These are phyloP conservation scores for Bidens hawaiensis DNA, from an alignment of 140 eudicot species.

Conservation along the genomic window DNA sequence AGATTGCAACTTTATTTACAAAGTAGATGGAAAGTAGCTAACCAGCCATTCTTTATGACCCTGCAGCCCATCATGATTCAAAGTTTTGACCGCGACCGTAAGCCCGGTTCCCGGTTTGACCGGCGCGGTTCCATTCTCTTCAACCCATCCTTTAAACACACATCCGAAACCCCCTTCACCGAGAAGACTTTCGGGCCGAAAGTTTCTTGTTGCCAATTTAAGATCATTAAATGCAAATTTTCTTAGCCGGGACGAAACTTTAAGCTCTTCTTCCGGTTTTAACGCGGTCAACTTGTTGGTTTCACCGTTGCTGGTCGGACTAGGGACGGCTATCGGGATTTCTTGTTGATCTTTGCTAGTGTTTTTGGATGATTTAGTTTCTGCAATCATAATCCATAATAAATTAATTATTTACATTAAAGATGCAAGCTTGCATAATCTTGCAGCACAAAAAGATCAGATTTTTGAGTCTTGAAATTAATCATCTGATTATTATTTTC, in stretches of 20 bases:
- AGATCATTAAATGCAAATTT: conserved; percentile 78
- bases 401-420: background rate
- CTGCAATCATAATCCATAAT: conserved; percentile 33
- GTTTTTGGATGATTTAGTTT: conserved; percentile 50
- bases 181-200: conserved; percentile 89
- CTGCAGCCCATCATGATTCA: conserved; percentile 95
- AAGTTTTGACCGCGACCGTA: conserved; percentile 93
- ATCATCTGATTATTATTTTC: background rate
- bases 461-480: background rate
- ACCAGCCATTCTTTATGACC: conserved; percentile 99
- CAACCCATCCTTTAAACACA: conserved; percentile 95
- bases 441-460: conserved; percentile 1
- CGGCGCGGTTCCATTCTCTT: conserved; percentile 94
- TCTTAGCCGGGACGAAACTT: conserved; percentile 74
- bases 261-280: conserved; percentile 76
- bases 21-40: conserved; percentile 20
- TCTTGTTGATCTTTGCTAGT: conserved; percentile 58
- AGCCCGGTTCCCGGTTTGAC: conserved; percentile 97
- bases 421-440: background rate
- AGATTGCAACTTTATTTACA: background rate
- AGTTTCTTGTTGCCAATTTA: conserved; percentile 78
- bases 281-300: conserved; percentile 48
- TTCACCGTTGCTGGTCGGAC: conserved; percentile 63
- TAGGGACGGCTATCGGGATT: conserved; percentile 38
- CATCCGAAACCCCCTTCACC: conserved; percentile 96